Base-by-base conservation (phyloP, 2,329 filamentous ascomycete genomes). In the Nothophoma quercina region DNA sequence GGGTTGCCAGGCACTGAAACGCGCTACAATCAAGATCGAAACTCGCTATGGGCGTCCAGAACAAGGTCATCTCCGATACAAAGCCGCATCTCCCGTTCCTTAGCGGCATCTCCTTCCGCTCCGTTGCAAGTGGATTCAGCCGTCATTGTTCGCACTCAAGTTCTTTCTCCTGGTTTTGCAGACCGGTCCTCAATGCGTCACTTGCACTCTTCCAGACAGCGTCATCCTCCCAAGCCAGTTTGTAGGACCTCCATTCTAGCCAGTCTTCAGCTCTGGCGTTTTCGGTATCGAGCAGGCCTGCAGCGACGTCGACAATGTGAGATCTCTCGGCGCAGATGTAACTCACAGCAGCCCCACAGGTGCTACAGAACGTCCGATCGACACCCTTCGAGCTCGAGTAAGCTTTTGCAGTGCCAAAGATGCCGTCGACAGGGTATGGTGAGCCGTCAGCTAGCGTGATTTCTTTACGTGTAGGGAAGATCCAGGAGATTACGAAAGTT, bases 401-500 rank as follows among this genome's bases (percentile, higher is more conserved):
- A 10, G 65, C 74, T 43, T 77, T 78, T 49, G 86, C 68, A 1
- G 80, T 80, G 0, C 77, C 78, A 21, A 71, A 62, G 0, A 73
- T 29, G 26, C 54, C 54, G 12, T 57, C 36, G 2, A 10, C 65
- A 3, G 81, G 72, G 53, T 79, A 79, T 38, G 70, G 63, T 16
- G 65, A 56, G 12, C 72, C 63, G 39, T 78, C 56, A 25, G 70
- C 55, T 21, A 83, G 75, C 1, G 73, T 69, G n/a, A 79, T 78
- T 0, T 86, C 78, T 77, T 1, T 85, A 89, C 74, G 63, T 89
- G 90, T 51, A 10, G 90, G 74, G 62, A 90, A 90, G 0, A 84
- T 79, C 87, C 87, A 90, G 0, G 81, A 75, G 60, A 88, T 82
- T 38, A 89, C 80, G 49, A 88, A 85, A 58, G 85, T 86, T 3